Evolutionary conservation across 768 basidiomycete genomes (phyloP).

Genomic region (Rhodocollybia butyracea): DNA sequence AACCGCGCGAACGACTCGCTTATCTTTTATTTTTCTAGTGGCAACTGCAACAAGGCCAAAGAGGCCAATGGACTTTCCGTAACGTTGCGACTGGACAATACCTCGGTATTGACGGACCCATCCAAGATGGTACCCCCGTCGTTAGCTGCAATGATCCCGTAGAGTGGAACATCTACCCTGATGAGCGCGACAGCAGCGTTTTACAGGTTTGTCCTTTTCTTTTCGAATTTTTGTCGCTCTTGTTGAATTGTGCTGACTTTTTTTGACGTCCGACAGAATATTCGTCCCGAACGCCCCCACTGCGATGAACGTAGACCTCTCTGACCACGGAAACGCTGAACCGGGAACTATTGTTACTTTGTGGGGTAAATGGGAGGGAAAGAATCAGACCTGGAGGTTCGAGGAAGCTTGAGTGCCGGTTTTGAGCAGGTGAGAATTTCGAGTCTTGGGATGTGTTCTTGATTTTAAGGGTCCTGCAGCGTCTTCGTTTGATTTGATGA

Average conservation of each 20-base stretch:
- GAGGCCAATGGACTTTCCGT: slow-evolving; percentile 22
- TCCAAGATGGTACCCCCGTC: slow-evolving; percentile 22
- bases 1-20: background rate
- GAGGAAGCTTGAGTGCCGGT: background rate
- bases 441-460: background rate
- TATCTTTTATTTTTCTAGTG: slow-evolving; percentile 24
- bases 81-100: slow-evolving; percentile 24
- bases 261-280: slow-evolving; percentile 17
- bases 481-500: too few relatives aligned
- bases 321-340: slow-evolving; percentile 37
- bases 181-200: slow-evolving; percentile 18
- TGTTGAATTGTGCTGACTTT: too few relatives aligned
- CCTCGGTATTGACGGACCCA: slow-evolving; percentile 20
- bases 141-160: slow-evolving; percentile 18
- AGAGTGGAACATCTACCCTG: slow-evolving; percentile 34
- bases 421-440: background rate
- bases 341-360: slow-evolving; percentile 38
- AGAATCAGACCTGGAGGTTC: slow-evolving; percentile 43
- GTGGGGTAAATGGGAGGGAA: slow-evolving; percentile 38
- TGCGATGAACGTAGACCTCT: slow-evolving; percentile 34
- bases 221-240: background rate
- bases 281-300: slow-evolving; percentile 8
- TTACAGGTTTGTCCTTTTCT: slow-evolving; percentile 21
- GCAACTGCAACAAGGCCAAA: slow-evolving; percentile 23
- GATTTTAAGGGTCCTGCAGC: background rate